Evolutionary conservation across 805 yeast species (phyloP), one percentile per base, ranked within the genome.

Genomic region (Kazachstania taianensis): DNA sequence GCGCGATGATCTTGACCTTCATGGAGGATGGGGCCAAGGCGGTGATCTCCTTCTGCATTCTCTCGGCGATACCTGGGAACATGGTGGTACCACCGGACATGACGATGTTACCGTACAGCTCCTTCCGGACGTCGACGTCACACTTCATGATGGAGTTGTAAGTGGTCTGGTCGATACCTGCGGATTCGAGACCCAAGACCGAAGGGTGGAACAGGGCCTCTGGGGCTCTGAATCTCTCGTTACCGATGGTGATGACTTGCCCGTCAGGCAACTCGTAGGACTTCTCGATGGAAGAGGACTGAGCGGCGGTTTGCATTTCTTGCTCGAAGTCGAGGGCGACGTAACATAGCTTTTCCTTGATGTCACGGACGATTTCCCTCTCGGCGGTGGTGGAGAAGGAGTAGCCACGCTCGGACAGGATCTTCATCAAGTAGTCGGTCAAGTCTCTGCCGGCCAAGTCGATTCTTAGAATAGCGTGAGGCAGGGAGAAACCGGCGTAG

Each of bases 61-160:
- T 89, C 78, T 92, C 97, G 69, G 96, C 96, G 68, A 92, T 87
- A 75, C 98, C 98, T 71, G 96, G 96, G 95, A 86, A 92, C 97
- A 92, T 86, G 56, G 98, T 92, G 59, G 97, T 87, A 82, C 98
- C 98, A 78, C 98, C 98, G 54, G 97, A 87, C 92, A 92, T 81
- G 65, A 92, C 98, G 62, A 92, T 92, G 81, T 92, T 92, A 72
- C 94, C 94, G 76, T 92, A 92, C 68, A 92, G 78, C 69, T 89
- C 97, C 75, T 84, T 89, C 73, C 98, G 84, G 55, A 92, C 96
- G 72, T 92, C 98, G 57, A 92, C 81, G 72, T 92, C 98, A 74
- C 96, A 87, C 85, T 87, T 89, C 78, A 81, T 84, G 73, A 92
- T 92, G 38, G 69, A 65, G 64, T 65, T 65, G 60, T 63, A 65